Evolutionary conservation across 495 filamentous ascomycete genomes (phyloP), one percentile per base, ranked within the genome.

Genomic region (Cercophora samala): DNA sequence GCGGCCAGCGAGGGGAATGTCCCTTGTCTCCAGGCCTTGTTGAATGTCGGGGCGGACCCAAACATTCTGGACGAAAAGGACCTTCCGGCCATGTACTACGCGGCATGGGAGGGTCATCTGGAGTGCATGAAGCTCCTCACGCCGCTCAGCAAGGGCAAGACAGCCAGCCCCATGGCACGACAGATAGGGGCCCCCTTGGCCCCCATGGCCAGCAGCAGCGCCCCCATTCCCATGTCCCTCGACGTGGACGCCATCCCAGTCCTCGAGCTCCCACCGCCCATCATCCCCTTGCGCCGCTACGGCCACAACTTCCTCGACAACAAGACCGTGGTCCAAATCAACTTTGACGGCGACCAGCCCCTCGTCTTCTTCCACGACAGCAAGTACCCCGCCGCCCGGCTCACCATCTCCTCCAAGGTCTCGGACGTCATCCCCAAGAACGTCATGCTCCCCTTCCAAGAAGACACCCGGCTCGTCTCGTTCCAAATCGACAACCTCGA

Each of bases 291-390:
- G 32, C 85, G 93, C 63, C 88, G 95, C 53, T 98, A 98, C 76
- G 95, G 95, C 21, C 95, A 99, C 80, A 99, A 98, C 76, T 99
- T 98, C 82, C 81, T 99, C 61, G 95, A 99, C 74, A 95, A 91
- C 19, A 99, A 97, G 77, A 94, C 93, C 0, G 94, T 97, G 64
- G 85, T 99, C 4, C 91, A 97, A 71, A 88, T 99, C 61, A 88
- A 85, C 70, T 97, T 99, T 70, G 80, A 84, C 23, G 80, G 83
- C 21, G 88, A 92, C 15, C 82, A 83, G 60, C 88, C 93, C 3
- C 87, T 99, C 62, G 75, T 88, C 15, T 98, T 99, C 79, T 97
- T 97, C 77, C 93, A 97, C 73, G 90, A 96, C 63, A 91, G 90
- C 75, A 96, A 97, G 72, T 95, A 98, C 73, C 96, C 95, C 46